These are phyloP conservation scores for Oldenlandia corymbosa DNA, from an alignment of 257 asterid species.

Conservation along the genomic window DNA sequence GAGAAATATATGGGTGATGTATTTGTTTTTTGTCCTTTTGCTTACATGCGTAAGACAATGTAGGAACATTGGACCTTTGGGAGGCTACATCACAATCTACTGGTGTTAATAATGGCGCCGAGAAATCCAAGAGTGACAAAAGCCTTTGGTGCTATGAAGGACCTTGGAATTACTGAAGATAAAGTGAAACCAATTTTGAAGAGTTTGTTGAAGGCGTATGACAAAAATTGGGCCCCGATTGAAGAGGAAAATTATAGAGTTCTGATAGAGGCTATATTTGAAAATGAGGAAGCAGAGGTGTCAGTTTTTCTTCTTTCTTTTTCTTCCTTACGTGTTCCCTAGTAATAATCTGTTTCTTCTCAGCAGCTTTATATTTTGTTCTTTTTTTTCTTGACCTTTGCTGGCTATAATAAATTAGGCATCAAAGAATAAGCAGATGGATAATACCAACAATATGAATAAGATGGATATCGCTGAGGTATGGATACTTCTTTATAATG, in stretches of 20 bases:
- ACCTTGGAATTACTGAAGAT: constrained; percentile 51
- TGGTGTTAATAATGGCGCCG: constrained; percentile 39
- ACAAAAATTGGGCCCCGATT: constrained; percentile 74
- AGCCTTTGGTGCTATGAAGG: constrained; percentile 76
- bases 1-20: neutral
- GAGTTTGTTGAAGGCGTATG: constrained; percentile 50
- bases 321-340: too few species aligned
- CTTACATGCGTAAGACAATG: constrained; percentile 21
- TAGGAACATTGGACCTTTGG: constrained; percentile 21
- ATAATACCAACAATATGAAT: constrained; percentile 11
- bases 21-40: neutral
- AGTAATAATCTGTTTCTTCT: neutral
- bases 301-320: neutral
- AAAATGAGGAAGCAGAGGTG: constrained; percentile 57
- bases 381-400: neutral
- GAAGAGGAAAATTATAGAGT: constrained; percentile 76
- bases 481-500: neutral
- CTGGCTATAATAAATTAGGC: constrained; percentile 11
- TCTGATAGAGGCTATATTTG: constrained; percentile 86
- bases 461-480: constrained; percentile 10
- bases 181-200: constrained; percentile 76
- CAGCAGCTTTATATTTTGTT: neutral
- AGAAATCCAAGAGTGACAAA: constrained; percentile 37
- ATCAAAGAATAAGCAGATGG: too few species aligned
- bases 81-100: constrained; percentile 18